These are phyloP conservation scores for Ploettnerulaceae sp. DNA, from an alignment of 2,329 filamentous ascomycete genomes.

Conservation along the genomic window DNA sequence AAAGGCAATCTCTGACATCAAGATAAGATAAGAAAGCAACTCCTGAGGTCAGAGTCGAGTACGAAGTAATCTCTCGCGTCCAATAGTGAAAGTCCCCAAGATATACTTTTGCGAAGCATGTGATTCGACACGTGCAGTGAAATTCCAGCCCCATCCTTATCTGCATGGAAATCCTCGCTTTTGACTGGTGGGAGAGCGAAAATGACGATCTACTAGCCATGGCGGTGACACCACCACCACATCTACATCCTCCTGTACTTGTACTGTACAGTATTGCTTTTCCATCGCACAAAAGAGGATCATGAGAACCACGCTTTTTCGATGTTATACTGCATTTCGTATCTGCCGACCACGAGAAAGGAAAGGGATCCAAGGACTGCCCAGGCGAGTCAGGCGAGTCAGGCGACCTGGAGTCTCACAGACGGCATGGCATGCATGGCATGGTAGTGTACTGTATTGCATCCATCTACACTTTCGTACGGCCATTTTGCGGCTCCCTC, in stretches of 20 bases:
- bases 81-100: too few relatives aligned
- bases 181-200: conserved; percentile 5
- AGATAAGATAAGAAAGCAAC: too few relatives aligned
- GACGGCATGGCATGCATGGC: too few relatives aligned
- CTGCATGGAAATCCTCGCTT: neutral
- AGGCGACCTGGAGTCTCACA: neutral
- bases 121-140: neutral
- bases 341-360: neutral
- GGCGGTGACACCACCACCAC: neutral
- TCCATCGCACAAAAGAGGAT: neutral
- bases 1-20: too few relatives aligned
- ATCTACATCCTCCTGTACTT: neutral
- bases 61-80: too few relatives aligned
- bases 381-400: neutral
- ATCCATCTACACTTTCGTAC: too few relatives aligned
- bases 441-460: too few relatives aligned
- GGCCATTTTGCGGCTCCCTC: too few relatives aligned
- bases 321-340: neutral
- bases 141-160: neutral
- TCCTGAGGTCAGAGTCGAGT: too few relatives aligned
- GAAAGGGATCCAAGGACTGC: neutral
- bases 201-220: neutral
- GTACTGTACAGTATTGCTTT: neutral
- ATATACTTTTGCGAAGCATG: neutral
- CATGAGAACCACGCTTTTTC: too few relatives aligned